phyloP scores from a whole-genome alignment of 2,329 filamentous ascomycete species.

The Monilinia polystroma region DNA sequence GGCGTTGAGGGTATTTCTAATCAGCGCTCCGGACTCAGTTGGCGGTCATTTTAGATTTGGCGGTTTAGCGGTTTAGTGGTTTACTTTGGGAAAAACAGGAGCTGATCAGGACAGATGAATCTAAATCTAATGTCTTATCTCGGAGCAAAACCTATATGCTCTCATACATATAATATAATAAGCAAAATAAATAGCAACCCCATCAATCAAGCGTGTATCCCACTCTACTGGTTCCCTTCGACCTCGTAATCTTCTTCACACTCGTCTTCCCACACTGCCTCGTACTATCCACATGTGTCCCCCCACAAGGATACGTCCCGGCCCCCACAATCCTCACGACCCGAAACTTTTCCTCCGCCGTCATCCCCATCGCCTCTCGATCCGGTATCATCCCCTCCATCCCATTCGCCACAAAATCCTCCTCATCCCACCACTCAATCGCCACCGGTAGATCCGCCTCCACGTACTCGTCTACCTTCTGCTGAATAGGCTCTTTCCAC shows the following conservation, averaged over 20 bases:
- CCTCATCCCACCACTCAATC: conserved; percentile 67
- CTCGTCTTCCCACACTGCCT: conserved; percentile 57
- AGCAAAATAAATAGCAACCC: background rate
- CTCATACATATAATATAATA: background rate
- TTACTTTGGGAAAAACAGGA: background rate
- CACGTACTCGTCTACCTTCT: conserved; percentile 58
- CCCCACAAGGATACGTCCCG: conserved; percentile 72
- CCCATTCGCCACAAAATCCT: conserved; percentile 55
- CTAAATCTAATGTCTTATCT: background rate
- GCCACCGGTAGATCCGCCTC: conserved; percentile 55
- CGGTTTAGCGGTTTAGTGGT: too few relatives aligned
- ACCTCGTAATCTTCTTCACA: conserved; percentile 66
- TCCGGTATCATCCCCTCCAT: conserved; percentile 57
- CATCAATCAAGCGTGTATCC: conserved; percentile 26
- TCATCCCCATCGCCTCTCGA: conserved; percentile 42
- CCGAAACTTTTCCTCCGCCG: conserved; percentile 53
- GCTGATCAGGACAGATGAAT: background rate
- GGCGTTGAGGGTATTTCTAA: background rate
- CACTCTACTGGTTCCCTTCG: conserved; percentile 62
- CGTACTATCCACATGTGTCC: conserved; percentile 67
- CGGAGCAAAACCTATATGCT: background rate
- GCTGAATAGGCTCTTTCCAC: conserved; percentile 62
- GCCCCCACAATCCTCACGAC: conserved; percentile 68
- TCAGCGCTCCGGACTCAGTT: background rate
- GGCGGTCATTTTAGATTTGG: background rate